phyloP scores from a whole-genome alignment of 2,329 filamentous ascomycete genomes.

The Colletotrichum salicis region DNA sequence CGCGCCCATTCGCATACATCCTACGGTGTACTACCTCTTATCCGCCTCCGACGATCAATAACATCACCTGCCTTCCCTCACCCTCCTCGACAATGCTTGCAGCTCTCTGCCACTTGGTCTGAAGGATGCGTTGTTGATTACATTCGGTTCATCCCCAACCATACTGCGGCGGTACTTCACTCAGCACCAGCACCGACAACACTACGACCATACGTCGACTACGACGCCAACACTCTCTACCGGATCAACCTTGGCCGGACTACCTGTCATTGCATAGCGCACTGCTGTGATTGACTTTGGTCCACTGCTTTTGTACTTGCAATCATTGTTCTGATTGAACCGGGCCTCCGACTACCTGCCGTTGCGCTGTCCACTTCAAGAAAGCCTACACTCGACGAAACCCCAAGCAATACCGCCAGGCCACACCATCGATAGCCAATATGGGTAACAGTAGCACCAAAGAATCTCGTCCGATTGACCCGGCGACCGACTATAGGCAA shows the following conservation, averaged over 20 bases:
- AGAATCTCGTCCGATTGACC: constrained; percentile 46
- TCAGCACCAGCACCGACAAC: not conserved
- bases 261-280: not conserved
- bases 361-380: not conserved
- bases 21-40: not conserved
- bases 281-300: not conserved
- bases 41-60: not conserved
- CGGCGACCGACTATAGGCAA: constrained; percentile 29
- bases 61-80: not conserved
- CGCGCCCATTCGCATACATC: not conserved
- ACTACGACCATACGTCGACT: constrained; percentile 2
- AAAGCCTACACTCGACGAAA: not conserved
- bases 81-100: constrained; percentile 19
- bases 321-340: not conserved
- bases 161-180: constrained; percentile 3
- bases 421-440: not conserved
- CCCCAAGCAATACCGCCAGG: not conserved
- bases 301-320: not conserved
- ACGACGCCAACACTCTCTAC: not conserved
- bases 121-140: constrained; percentile 35
- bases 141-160: constrained; percentile 3
- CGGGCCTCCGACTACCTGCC: not conserved
- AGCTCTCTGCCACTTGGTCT: constrained; percentile 7
- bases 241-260: not conserved
- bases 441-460: constrained; percentile 56